These are phyloP conservation scores for Lipomyces anomalus DNA, from an alignment of 805 yeast species.

Conservation along the genomic window DNA sequence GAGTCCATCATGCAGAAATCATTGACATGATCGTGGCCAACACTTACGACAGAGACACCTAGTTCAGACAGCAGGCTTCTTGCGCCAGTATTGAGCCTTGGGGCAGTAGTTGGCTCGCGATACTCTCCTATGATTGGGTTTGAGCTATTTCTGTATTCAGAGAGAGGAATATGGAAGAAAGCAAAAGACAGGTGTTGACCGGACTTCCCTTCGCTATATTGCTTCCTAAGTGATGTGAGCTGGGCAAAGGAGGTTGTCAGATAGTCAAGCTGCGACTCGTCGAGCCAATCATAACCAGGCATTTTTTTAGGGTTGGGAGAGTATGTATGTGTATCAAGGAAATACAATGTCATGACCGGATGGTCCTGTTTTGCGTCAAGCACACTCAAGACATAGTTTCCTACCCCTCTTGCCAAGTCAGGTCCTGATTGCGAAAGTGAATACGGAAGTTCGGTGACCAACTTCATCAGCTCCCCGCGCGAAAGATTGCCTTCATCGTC, in stretches of 20 bases:
- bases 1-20: constrained; percentile 73
- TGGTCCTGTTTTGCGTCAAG: constrained; percentile 36
- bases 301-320: constrained; percentile 49
- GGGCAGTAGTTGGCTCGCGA: constrained; percentile 76
- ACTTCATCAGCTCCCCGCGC: constrained; percentile 54
- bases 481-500: constrained; percentile 78
- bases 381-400: constrained; percentile 65
- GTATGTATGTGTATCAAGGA: constrained; percentile 79
- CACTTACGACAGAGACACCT: constrained; percentile 69
- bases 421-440: constrained; percentile 62
- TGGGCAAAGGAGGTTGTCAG: constrained; percentile 38
- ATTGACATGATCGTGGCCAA: constrained; percentile 95
- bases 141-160: constrained; percentile 59
- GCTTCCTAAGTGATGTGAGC: constrained; percentile 26
- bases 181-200: constrained; percentile 65
- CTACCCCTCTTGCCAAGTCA: constrained; percentile 65
- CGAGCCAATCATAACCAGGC: constrained; percentile 80
- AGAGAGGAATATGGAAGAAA: constrained; percentile 89
- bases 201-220: constrained; percentile 34
- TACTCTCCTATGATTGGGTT: constrained; percentile 51
- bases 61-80: constrained; percentile 51
- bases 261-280: constrained; percentile 60
- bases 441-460: constrained; percentile 59
- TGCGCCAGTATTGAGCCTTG: constrained; percentile 63
- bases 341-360: constrained; percentile 58